phyloP scores from a whole-genome alignment of 1,284 basidiomycete genomes.

The Malassezia obtusa region DNA sequence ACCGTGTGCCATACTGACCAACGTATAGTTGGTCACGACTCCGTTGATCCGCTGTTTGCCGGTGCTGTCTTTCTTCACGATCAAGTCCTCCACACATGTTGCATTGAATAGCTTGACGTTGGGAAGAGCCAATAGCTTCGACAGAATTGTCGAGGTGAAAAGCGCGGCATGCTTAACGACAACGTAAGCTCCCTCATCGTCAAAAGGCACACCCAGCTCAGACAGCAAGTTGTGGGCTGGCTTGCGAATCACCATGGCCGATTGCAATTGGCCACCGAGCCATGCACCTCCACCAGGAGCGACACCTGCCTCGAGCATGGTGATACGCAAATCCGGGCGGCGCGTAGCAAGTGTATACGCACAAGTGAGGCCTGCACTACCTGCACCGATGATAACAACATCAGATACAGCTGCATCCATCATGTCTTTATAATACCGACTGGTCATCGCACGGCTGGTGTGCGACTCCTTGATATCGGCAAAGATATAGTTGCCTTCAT shows the following conservation, averaged over 20 bases:
- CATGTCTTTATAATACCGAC: constrained; percentile 38
- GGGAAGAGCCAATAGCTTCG: constrained; percentile 59
- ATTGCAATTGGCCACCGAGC: constrained; percentile 66
- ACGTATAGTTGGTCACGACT: constrained; percentile 70
- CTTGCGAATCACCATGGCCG: constrained; percentile 74
- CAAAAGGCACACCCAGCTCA: constrained; percentile 66
- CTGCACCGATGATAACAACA: constrained; percentile 69
- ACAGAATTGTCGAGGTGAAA: constrained; percentile 69
- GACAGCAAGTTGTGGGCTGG: constrained; percentile 64
- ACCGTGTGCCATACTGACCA: constrained; percentile 65
- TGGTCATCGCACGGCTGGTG: constrained; percentile 41
- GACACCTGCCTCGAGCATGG: constrained; percentile 71
- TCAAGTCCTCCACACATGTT: constrained; percentile 46
- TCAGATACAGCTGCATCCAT: constrained; percentile 57
- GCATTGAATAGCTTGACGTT: constrained; percentile 57
- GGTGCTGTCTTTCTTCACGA: constrained; percentile 36
- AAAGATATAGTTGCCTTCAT: constrained; percentile 35
- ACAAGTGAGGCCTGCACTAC: constrained; percentile 67
- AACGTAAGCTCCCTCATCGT: constrained; percentile 64
- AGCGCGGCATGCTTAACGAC: constrained; percentile 37
- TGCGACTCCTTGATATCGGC: constrained; percentile 43
- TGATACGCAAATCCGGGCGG: constrained; percentile 67
- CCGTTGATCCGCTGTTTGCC: constrained; percentile 62
- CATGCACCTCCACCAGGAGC: constrained; percentile 57
- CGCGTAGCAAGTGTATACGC: constrained; percentile 60